A percentile compares a stretch with the other conserved stretches of the same genome.
These are phyloP conservation scores for Endothia cerciana DNA, from an alignment of 2,329 filamentous ascomycete species.

Conservation along the genomic window DNA sequence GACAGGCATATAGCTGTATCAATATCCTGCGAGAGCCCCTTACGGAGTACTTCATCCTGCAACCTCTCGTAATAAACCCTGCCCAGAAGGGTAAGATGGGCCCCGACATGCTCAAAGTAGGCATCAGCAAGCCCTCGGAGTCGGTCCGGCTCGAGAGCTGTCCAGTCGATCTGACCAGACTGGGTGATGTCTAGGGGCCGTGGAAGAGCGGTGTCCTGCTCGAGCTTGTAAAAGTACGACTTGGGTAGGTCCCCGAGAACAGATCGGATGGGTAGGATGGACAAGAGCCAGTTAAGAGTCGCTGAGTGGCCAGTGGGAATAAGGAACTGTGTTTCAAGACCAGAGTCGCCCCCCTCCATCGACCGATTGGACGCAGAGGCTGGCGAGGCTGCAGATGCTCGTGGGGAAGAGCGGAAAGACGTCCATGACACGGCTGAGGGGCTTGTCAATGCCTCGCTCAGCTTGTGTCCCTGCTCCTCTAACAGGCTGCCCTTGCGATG, in stretches of 20 bases:
- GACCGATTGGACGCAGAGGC: conserved; percentile 25
- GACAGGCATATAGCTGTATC: conserved; percentile 42
- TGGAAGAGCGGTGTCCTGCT: conserved; percentile 40
- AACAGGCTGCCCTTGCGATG: conserved; percentile 28
- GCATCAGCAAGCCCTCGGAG: conserved; percentile 36
- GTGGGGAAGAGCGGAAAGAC: conserved; percentile 24
- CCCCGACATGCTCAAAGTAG: conserved; percentile 43
- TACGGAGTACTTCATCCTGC: conserved; percentile 35
- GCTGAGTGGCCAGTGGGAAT: conserved; percentile 42
- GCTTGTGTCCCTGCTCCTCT: conserved; percentile 33
- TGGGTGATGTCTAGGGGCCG: conserved; percentile 36
- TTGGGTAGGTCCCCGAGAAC: conserved; percentile 39
- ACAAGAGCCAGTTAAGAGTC: conserved; percentile 40
- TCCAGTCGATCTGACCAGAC: conserved; percentile 34
- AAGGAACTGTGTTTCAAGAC: conserved; percentile 40
- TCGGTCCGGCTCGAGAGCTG: conserved; percentile 34
- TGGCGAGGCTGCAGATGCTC: conserved; percentile 22
- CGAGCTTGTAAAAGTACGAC: conserved; percentile 41
- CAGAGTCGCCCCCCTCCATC: conserved; percentile 31
- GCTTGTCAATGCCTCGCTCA: conserved; percentile 28
- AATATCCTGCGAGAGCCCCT: conserved; percentile 35
- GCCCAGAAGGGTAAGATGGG: conserved; percentile 42
- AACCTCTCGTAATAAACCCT: conserved; percentile 36
- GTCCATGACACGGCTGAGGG: conserved; percentile 18
- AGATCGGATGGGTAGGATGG: conserved; percentile 40